Percentiles rank a stretch among this genome's conserved stretches.
Evolutionary conservation across 495 filamentous ascomycete species (phyloP).

Genomic region (Apiosordaria backusii): DNA sequence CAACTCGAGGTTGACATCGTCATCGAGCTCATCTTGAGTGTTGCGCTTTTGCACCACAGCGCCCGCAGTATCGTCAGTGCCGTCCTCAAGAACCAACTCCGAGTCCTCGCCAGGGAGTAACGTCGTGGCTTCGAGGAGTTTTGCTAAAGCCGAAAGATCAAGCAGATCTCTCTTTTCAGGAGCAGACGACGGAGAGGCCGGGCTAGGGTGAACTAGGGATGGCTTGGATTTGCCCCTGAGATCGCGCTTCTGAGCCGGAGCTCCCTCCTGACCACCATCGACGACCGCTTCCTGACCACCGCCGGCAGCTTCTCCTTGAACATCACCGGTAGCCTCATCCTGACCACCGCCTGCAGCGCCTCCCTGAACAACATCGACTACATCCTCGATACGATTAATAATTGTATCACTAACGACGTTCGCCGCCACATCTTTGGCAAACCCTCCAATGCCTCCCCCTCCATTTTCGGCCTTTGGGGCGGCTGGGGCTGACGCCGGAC

Average conservation of each 20-base stretch:
- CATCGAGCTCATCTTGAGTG: neutral
- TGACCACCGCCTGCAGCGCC: too few species aligned
- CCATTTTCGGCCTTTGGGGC: too few species aligned
- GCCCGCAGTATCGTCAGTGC: neutral
- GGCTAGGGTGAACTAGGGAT: too few species aligned
- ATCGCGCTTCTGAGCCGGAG: neutral
- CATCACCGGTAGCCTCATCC: neutral
- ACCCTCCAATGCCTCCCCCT: too few species aligned
- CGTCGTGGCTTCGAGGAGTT: neutral
- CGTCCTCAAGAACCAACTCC: neutral
- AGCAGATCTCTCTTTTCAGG: too few species aligned
- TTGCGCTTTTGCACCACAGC: neutral
- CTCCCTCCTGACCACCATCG: neutral
- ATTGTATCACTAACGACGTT: too few species aligned
- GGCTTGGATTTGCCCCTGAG: too few species aligned
- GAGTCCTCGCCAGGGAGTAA: neutral
- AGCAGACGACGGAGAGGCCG: too few species aligned
- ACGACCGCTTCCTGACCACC: too few species aligned
- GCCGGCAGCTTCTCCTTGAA: neutral
- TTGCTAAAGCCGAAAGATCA: neutral
- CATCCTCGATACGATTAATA: neutral
- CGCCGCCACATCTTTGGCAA: too few species aligned
- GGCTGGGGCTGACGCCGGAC: too few species aligned
- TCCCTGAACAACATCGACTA: neutral
- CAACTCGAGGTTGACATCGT: neutral